Base-by-base conservation (phyloP, 495 filamentous ascomycete species). In the Rhizodiscina lignyota region DNA sequence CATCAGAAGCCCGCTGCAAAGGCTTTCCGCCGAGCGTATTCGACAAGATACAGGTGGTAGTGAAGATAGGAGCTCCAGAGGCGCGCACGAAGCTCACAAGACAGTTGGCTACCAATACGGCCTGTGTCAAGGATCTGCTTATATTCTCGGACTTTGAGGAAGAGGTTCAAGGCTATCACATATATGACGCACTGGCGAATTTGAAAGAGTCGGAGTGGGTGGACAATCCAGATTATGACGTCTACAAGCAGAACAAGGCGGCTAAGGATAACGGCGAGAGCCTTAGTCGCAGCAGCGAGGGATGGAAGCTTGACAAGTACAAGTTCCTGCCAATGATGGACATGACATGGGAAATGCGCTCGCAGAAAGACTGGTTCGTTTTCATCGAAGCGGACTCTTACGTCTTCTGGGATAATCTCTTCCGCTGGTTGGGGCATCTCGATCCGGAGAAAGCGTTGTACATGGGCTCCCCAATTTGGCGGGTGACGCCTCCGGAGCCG, bases 381-480 rank as follows among this genome's bases (percentile, higher is more conserved):
- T 78, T 79, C 49, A 65, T 75, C 46, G 75, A 79, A 40, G 68
- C 69, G 0, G 75, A 82, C 48, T 76, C 74, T 1, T 79, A 76
- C 44, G 45, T 74, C 18, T 55, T 77, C 30, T 78, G 72, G 72
- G 57, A 65, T 44, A 76, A 70, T 32, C 47, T 79, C 35, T 55
- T 75, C 21, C 57, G 54, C n/a, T 75, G 69, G 54, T 47, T 79
- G 19, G 47, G 38, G 16, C 53, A 54, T 19, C 54, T 77, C 6
- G 62, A 73, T 39, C 53, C 62, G 8, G 38, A 51, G 5, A 41
- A 59, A 15, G 55, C 62, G 21, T 43, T 61, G 18, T 78, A 78
- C 47, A 55, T 77, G 19, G 73, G 72, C 0, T 66, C 54, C 61
- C 69, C 57, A 55, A 48, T 60, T 51, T 47, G 61, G 59, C 72